phyloP scores from a whole-genome alignment of 2,329 filamentous ascomycete species.

The Aspergillus jensenii region DNA sequence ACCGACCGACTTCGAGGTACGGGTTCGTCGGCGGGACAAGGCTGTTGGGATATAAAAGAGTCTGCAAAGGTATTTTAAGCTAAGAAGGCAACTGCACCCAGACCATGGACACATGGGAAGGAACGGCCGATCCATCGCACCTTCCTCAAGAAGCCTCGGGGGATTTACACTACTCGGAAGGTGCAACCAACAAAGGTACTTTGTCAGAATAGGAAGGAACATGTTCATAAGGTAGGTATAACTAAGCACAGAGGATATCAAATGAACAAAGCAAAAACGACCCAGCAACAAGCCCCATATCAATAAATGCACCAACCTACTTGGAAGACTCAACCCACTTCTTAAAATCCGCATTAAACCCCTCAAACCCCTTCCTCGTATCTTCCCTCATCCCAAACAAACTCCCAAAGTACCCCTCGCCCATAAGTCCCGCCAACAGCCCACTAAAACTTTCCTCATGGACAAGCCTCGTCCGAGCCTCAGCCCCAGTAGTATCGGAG shows the following conservation, averaged over 20 bases:
- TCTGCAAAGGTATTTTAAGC: no score
- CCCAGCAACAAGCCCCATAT: not conserved
- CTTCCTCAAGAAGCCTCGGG: no score
- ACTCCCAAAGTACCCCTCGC: not conserved
- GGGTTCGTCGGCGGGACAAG: slow-evolving; percentile 15
- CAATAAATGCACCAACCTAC: not conserved
- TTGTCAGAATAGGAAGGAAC: no score
- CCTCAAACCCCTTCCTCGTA: not conserved
- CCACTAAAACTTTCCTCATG: slow-evolving; percentile 12
- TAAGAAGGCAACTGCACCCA: not conserved
- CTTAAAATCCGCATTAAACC: slow-evolving; percentile 9
- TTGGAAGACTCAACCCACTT: slow-evolving; percentile 5
- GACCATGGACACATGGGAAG: no score
- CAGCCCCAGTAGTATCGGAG: not conserved
- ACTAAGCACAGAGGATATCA: not conserved
- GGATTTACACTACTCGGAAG: no score
- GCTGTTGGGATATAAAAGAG: not conserved
- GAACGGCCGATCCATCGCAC: no score
- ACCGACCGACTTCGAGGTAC: slow-evolving; percentile 41
- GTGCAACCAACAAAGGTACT: no score
- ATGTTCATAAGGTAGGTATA: no score
- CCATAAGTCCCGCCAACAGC: slow-evolving; percentile 8
- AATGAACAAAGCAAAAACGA: not conserved
- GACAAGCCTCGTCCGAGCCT: not conserved
- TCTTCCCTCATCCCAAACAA: not conserved